Conservation (phyloP, 805 yeast genomes). For the Ogataea philodendri region DNA sequence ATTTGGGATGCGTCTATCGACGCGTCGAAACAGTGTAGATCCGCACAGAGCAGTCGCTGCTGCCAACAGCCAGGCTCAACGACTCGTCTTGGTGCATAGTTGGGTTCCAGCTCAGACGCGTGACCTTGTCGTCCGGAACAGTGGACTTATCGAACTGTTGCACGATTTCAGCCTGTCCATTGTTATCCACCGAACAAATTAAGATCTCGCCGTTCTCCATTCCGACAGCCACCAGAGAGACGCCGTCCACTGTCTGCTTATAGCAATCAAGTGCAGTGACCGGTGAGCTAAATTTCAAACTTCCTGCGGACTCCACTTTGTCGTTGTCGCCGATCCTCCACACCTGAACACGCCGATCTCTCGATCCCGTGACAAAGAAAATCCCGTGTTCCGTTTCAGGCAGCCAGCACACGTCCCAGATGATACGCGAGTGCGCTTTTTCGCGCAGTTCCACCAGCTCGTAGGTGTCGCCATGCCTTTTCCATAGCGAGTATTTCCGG, state of each 20-base stretch:
- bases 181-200: constrained; percentile 39
- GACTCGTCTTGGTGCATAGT: constrained; percentile 19
- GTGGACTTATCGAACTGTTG: constrained; percentile 36
- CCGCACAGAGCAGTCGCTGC: constrained; percentile 64
- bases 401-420: constrained; percentile 95
- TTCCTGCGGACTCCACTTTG: constrained; percentile 34
- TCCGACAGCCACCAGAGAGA: constrained; percentile 57
- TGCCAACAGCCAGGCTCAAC: constrained; percentile 54
- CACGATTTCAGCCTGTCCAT: constrained; percentile 31
- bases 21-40: constrained; percentile 20
- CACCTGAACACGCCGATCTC: constrained; percentile 74
- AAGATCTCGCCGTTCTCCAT: constrained; percentile 63
- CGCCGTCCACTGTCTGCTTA: constrained; percentile 30
- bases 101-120: constrained; percentile 54
- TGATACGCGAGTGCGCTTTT: constrained; percentile 86
- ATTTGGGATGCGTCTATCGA: constrained; percentile 13
- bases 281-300: constrained; percentile 50
- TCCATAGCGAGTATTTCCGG: constrained; percentile 80
- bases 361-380: constrained; percentile 77
- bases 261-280: constrained; percentile 67
- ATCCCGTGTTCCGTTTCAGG: constrained; percentile 42
- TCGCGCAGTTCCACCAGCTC: constrained; percentile 37
- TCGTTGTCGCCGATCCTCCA: constrained; percentile 46
- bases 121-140: constrained; percentile 62
- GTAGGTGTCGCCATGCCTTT: constrained; percentile 32